Percentiles rank a stretch among this genome's conserved stretches.
Evolutionary conservation across 805 yeast species (phyloP).

Genomic region (Pichia sporocuriosa): DNA sequence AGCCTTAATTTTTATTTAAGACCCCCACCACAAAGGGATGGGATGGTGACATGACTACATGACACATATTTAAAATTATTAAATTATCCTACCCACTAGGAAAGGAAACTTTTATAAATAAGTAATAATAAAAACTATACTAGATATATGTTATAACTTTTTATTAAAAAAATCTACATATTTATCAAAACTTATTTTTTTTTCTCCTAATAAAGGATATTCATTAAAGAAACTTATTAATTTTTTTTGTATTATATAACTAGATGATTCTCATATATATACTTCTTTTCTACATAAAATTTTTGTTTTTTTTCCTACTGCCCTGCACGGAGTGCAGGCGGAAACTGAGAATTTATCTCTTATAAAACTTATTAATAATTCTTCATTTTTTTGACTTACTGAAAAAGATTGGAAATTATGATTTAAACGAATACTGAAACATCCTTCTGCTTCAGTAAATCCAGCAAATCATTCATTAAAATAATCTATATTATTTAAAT

Average conservation of each 20-base stretch:
- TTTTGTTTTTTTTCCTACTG: neutral
- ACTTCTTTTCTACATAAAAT: neutral
- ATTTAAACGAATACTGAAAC: neutral
- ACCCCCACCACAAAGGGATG: too few species aligned
- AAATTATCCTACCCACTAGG: too few species aligned
- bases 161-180: neutral
- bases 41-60: conserved; percentile 3
- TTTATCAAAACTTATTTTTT: neutral
- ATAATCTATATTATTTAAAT: neutral
- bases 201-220: conserved; percentile 3
- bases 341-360: neutral
- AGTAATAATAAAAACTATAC: neutral
- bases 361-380: neutral
- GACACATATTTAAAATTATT: neutral
- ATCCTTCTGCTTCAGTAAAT: neutral
- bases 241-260: neutral
- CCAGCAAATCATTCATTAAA: conserved; percentile 2
- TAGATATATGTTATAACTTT: neutral
- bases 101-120: too few species aligned
- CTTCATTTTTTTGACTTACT: conserved; percentile 2
- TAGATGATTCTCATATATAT: neutral
- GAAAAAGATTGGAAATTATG: neutral
- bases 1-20: neutral
- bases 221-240: neutral
- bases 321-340: too few species aligned